A percentile compares a stretch with the other conserved stretches of the same genome.
Evolutionary conservation across 1,139 yeast genomes (phyloP).

Genomic region (Hyphopichia buzzinii): DNA sequence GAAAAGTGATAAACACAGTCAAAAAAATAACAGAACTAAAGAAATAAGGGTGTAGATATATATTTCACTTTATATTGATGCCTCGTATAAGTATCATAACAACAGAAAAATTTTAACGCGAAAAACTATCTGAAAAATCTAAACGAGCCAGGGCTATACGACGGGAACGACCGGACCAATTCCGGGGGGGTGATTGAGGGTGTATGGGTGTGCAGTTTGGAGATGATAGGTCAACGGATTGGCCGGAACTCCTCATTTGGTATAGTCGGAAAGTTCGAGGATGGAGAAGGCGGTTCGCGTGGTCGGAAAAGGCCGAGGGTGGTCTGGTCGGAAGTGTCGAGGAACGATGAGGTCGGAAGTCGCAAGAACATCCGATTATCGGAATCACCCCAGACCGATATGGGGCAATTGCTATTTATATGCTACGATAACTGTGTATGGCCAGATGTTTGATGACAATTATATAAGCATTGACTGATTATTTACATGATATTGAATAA

Average conservation of each 20-base stretch:
- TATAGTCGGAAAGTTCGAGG: too few relatives aligned
- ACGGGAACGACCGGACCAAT: slow-evolving; percentile 1
- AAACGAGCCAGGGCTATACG: not conserved
- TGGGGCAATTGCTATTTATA: not conserved
- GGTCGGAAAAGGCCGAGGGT: not conserved
- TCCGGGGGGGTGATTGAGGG: not conserved
- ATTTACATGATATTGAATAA: not conserved
- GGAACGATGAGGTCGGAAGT: not conserved
- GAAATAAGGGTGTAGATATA: not conserved
- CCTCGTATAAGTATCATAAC: not conserved
- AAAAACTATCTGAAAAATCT: not conserved
- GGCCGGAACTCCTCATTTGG: too few relatives aligned
- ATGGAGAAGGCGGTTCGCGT: not conserved
- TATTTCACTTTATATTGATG: not conserved
- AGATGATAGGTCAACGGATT: too few relatives aligned
- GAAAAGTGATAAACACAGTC: not conserved
- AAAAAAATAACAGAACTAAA: not conserved
- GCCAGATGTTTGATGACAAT: not conserved
- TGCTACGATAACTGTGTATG: too few relatives aligned
- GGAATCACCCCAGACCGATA: slow-evolving; percentile 1
- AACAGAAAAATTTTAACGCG: not conserved
- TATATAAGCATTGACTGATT: not conserved
- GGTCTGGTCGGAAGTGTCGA: not conserved
- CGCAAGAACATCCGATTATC: slow-evolving; percentile 3
- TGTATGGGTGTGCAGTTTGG: too few relatives aligned